These are phyloP conservation scores for Geoglossum glabrum DNA, from an alignment of 495 filamentous ascomycete genomes.

Conservation along the genomic window DNA sequence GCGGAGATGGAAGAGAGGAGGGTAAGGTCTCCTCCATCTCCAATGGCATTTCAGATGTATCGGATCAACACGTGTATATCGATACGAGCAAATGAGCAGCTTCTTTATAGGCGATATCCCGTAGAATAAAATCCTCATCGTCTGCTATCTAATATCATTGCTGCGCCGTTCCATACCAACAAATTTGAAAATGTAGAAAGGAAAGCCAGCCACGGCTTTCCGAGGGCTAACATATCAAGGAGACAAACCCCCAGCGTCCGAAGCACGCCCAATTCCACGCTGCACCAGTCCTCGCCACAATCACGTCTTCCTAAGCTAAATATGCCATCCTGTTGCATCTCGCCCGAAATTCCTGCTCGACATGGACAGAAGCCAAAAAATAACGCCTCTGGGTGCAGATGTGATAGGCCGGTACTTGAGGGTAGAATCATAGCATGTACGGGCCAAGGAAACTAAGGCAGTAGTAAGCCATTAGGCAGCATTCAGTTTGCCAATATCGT, in stretches of 20 bases:
- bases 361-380: background rate
- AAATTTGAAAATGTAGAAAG: background rate
- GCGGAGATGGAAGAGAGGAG: no score
- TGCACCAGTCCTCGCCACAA: background rate
- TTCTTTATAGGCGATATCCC: background rate
- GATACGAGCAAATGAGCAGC: background rate
- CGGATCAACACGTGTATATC: background rate
- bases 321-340: no score
- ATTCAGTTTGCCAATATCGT: conserved; percentile 80
- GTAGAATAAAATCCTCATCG: background rate
- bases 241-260: background rate
- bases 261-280: background rate
- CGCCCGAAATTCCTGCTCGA: background rate
- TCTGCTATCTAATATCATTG: background rate
- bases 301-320: background rate
- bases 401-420: background rate
- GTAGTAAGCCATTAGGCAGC: background rate
- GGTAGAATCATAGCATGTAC: background rate
- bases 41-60: no score
- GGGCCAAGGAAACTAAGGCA: background rate
- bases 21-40: no score
- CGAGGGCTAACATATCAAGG: background rate
- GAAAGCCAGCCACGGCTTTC: background rate
- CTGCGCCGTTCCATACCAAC: background rate
- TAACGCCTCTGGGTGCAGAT: background rate